Evolutionary conservation across 2,329 filamentous ascomycete genomes (phyloP), one percentile per base, ranked within the genome.

Genomic region (Cladosporium colombiae): DNA sequence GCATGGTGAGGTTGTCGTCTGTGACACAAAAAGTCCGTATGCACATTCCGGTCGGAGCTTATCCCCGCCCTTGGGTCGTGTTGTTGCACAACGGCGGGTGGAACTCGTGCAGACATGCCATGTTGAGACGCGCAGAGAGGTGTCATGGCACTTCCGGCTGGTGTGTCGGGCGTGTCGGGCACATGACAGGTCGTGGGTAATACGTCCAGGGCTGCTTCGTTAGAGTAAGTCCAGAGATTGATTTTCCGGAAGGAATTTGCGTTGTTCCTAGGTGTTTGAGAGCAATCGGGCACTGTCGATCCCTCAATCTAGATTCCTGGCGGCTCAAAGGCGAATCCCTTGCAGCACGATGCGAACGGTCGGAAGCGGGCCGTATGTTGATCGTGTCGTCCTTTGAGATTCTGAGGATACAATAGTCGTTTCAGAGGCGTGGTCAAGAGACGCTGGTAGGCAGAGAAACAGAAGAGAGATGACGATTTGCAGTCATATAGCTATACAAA

Each of bases 121-220:
- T 46, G 56, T 70, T 62, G 61, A 27, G 52, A 64, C 64, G 62
- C 67, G 62, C 66, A 55, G 64, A 61, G 58, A 64, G 63, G 56
- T 68, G 68, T 73, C 72, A 74, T 74, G 68, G 69, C 72, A 73
- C 68, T 62, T 65, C 58, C 49, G 68, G 62, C 65, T 66, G 64
- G 66, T 67, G 65, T 67, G 59, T 64, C 65, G 62, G 68, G 66
- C 60, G 64, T 63, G 61, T 56, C 59, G 65, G 61, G 65, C 66
- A 67, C 71, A 72, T 71, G 66, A 70, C 68, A 67, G 62, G 31
- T 62, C 14, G 31, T 59, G 21, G 44, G 29, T n/a, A 37, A 53
- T 33, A 29, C 37, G 56, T 40, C 29, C 62, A 63, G 64, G 60
- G 46, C 35, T 62, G 61, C 25, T 57, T 66, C 37, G 44, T 29